Conservation (phyloP, 2,329 filamentous ascomycete genomes). For the Pestalotiopsis sp. region DNA sequence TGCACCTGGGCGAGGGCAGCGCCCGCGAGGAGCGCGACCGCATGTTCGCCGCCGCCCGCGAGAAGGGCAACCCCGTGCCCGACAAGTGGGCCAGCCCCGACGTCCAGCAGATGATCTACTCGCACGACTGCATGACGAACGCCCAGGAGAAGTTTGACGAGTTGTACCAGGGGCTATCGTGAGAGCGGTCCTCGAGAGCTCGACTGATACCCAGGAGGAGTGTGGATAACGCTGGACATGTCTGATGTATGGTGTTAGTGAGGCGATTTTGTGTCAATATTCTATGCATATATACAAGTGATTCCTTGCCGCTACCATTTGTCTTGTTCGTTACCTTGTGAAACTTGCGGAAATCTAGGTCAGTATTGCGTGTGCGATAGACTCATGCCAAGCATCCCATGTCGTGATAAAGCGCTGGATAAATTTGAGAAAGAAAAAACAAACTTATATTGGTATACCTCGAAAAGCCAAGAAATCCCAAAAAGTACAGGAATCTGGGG, state of each 20-base stretch:
- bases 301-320: no score
- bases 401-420: not conserved
- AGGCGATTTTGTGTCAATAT: not conserved
- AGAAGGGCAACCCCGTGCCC: constrained; percentile 53
- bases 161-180: constrained; percentile 38
- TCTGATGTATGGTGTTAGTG: no score
- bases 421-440: not conserved
- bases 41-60: constrained; percentile 54
- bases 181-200: no score
- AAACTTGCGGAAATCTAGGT: not conserved
- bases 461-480: not conserved
- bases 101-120: constrained; percentile 68
- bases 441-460: not conserved
- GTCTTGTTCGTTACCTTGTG: no score
- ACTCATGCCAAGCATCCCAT: not conserved
- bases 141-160: constrained; percentile 54
- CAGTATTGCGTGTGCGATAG: not conserved
- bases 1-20: constrained; percentile 61
- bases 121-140: constrained; percentile 61
- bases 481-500: not conserved
- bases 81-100: constrained; percentile 75
- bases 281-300: not conserved
- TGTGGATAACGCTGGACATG: not conserved
- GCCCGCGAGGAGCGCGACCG: constrained; percentile 62
- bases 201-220: not conserved